Evolutionary conservation across 805 yeast species (phyloP).

Genomic region (Hagleromyces aurorensis): DNA sequence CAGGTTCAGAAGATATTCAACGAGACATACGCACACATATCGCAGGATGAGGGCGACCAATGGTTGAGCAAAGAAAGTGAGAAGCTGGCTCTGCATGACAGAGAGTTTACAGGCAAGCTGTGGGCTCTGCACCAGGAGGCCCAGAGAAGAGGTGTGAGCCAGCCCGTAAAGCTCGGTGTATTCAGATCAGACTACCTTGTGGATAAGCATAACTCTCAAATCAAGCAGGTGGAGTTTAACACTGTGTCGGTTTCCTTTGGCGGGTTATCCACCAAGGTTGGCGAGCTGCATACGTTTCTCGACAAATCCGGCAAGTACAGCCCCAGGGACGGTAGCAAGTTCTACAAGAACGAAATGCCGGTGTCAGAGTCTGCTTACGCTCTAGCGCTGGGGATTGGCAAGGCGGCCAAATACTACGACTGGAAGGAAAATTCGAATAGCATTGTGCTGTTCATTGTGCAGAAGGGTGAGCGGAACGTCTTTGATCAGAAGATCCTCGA

Average conservation of each 20-base stretch:
- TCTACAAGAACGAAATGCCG: slow-evolving; percentile 45
- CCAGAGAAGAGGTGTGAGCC: slow-evolving; percentile 42
- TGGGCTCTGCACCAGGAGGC: slow-evolving; percentile 53
- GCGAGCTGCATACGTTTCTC: slow-evolving; percentile 62
- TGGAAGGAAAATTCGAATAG: slow-evolving; percentile 34
- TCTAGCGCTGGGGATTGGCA: slow-evolving; percentile 62
- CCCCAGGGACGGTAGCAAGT: slow-evolving; percentile 33
- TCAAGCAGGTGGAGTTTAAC: slow-evolving; percentile 94
- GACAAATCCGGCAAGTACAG: slow-evolving; percentile 51
- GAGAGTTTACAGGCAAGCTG: slow-evolving; percentile 75
- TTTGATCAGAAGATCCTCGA: slow-evolving; percentile 88
- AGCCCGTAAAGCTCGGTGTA: slow-evolving; percentile 68
- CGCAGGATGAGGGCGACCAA: slow-evolving; percentile 41
- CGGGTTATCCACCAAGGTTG: slow-evolving; percentile 75
- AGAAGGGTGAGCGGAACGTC: slow-evolving; percentile 78
- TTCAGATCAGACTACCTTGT: slow-evolving; percentile 88
- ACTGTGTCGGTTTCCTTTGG: slow-evolving; percentile 95
- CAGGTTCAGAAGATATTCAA: slow-evolving; percentile 63
- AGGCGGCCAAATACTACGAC: slow-evolving; percentile 52
- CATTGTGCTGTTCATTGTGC: slow-evolving; percentile 71
- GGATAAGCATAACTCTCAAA: slow-evolving; percentile 37
- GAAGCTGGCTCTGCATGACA: slow-evolving; percentile 51
- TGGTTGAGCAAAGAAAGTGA: slow-evolving; percentile 58
- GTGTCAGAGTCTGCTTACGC: slow-evolving; percentile 54
- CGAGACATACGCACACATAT: slow-evolving; percentile 60